Conservation (phyloP, 2,329 filamentous ascomycete genomes). For the Alternaria gansuensis region DNA sequence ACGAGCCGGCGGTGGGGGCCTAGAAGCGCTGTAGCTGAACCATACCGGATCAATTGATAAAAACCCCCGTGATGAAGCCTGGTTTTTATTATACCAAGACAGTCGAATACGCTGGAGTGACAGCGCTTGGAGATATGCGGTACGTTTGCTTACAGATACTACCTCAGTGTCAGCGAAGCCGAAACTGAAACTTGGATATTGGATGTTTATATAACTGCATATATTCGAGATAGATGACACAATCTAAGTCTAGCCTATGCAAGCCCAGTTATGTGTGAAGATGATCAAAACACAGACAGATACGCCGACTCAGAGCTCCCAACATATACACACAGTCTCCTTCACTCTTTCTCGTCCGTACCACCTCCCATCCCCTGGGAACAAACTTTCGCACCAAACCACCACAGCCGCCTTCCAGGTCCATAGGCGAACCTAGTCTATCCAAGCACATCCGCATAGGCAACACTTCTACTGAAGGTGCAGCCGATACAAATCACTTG, state of each 20-base stretch:
- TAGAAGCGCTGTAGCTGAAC: not conserved
- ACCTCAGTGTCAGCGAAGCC: not conserved
- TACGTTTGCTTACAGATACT: not conserved
- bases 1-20: not conserved
- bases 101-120: not conserved
- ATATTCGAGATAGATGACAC: constrained; percentile 31
- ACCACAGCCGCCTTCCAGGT: constrained; percentile 48
- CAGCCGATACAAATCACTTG: constrained; percentile 24
- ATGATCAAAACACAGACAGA: constrained; percentile 30
- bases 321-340: constrained; percentile 41
- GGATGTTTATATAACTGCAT: constrained; percentile 14
- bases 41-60: not conserved
- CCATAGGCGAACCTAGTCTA: constrained; percentile 36
- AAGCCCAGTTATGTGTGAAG: constrained; percentile 25
- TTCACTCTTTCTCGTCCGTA: constrained; percentile 35
- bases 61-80: not conserved
- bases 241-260: constrained; percentile 28
- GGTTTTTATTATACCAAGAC: not conserved
- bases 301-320: constrained; percentile 40
- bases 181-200: no score
- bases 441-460: constrained; percentile 35
- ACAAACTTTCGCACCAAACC: constrained; percentile 40
- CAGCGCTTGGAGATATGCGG: not conserved
- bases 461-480: constrained; percentile 16
- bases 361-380: constrained; percentile 36